Evolutionary conservation across 2,329 filamentous ascomycete species (phyloP).

Genomic region (Colletotrichum gigasporum): DNA sequence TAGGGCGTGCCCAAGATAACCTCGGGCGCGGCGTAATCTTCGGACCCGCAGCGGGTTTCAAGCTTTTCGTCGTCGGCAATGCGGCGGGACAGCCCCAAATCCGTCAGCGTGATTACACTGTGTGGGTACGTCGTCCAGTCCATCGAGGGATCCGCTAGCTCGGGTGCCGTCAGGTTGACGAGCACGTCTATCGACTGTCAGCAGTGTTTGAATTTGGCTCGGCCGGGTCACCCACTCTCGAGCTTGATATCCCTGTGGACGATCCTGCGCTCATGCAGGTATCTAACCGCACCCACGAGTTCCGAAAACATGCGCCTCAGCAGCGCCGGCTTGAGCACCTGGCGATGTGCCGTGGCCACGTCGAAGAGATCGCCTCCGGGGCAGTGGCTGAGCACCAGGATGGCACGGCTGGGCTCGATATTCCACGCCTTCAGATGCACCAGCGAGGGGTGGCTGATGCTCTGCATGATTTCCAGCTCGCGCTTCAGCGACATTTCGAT

Average conservation of each 20-base stretch:
- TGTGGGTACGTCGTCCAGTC: slow-evolving; percentile 82
- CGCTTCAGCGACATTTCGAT: slow-evolving; percentile 94
- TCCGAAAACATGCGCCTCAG: slow-evolving; percentile 91
- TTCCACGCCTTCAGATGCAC: slow-evolving; percentile 93
- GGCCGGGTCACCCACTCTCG: slow-evolving; percentile 72
- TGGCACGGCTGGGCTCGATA: slow-evolving; percentile 81
- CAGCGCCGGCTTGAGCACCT: slow-evolving; percentile 73
- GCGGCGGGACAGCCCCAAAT: slow-evolving; percentile 87
- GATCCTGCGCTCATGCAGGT: slow-evolving; percentile 86
- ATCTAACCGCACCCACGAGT: slow-evolving; percentile 83
- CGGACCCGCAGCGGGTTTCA: slow-evolving; percentile 93
- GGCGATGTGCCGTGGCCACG: slow-evolving; percentile 78
- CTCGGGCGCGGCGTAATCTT: slow-evolving; percentile 97
- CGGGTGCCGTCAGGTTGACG: slow-evolving; percentile 79
- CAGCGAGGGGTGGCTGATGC: slow-evolving; percentile 87
- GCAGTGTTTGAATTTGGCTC: background rate
- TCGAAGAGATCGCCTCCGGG: slow-evolving; percentile 96
- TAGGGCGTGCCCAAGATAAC: slow-evolving; percentile 96
- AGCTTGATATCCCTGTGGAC: slow-evolving; percentile 98
- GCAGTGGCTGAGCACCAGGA: slow-evolving; percentile 91
- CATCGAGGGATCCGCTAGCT: slow-evolving; percentile 69
- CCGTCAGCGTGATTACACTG: slow-evolving; percentile 87
- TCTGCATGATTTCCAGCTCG: slow-evolving; percentile 93
- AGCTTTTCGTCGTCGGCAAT: slow-evolving; percentile 88
- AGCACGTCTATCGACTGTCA: slow-evolving; percentile 75